Evolutionary conservation across 73 alveolate genomes (phyloP), one percentile per base, ranked within the genome.

Genomic region (Paramecium sonneborni): DNA sequence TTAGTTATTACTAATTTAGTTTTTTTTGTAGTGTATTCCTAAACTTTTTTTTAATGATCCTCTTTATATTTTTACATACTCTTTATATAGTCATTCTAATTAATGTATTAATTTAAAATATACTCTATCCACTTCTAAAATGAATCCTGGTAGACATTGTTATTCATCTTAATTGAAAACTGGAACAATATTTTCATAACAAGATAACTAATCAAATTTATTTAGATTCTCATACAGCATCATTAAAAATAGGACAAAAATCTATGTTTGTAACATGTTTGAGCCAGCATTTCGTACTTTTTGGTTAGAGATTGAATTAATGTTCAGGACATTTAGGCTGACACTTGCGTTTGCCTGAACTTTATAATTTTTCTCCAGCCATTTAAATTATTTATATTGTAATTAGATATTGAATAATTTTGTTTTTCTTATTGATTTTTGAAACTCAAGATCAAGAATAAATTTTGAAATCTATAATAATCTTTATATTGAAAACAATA

Each of bases 11-110:
- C 90, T 46, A 79, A 46, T 79, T 79, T 24, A 9, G 44, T 79
- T 46, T 79, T 79, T 39, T 79, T 79, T 8, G 55, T 39, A 1
- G 90, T 79, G n/a, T 79, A 79, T 23, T 79, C 90, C 26, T 79
- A 46, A 79, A 79, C 55, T 14, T 79, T 79, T 79, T 62, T 79
- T 46, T 43, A 32, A 26, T 79, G 90, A 44, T 79, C 90, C n/a
- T 79, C 90, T 46, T 79, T 79, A 44, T 79, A 79, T 79, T 79
- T 79, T 15, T 79, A 24, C 76, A 79, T 79, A 20, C 90, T 79
- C 28, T 39, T 39, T 12, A 38, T 21, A 44, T 79, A 79, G 55
- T 79, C 90, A 43, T 79, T 43, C 90, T 79, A 46, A 24, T 52
- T 52, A 52, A 52, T 52, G 44, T 23, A 41, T 18, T 14, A 10